A percentile compares a stretch with the other conserved stretches of the same genome.
phyloP scores from a whole-genome alignment of 495 filamentous ascomycete species.

The Penicillium coffeae region DNA sequence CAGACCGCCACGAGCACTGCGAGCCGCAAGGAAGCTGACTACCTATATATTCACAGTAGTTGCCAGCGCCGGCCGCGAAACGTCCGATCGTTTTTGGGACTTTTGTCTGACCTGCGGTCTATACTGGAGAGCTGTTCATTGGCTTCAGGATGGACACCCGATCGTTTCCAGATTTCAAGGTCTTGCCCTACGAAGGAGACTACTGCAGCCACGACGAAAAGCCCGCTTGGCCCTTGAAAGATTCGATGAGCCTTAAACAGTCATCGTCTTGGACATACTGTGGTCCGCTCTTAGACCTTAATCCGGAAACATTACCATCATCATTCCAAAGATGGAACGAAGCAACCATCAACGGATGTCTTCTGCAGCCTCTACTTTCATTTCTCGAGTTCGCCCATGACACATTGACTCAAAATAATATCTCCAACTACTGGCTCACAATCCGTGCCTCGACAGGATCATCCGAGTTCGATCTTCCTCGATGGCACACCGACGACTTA shows the following conservation, averaged over 20 bases:
- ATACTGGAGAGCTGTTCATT: too few species aligned
- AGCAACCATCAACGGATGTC: constrained; percentile 16
- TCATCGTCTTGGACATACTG: constrained; percentile 26
- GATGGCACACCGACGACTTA: constrained; percentile 27
- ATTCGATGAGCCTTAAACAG: constrained; percentile 13
- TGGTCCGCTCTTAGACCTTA: constrained; percentile 18
- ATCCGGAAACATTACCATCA: constrained; percentile 10
- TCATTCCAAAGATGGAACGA: constrained; percentile 24
- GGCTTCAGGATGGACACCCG: constrained; percentile 6
- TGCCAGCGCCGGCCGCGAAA: too few species aligned
- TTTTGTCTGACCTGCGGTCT: neutral
- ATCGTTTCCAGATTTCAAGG: constrained; percentile 10
- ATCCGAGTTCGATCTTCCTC: constrained; percentile 16
- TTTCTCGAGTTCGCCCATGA: constrained; percentile 20
- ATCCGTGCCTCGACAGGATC: constrained; percentile 16
- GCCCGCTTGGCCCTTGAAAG: neutral
- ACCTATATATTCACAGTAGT: too few species aligned
- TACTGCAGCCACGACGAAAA: constrained; percentile 2
- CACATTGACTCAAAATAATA: constrained; percentile 13
- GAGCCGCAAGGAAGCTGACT: neutral
- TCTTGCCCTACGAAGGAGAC: constrained; percentile 2
- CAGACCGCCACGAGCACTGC: neutral
- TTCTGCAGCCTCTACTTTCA: constrained; percentile 13
- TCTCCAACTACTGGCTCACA: constrained; percentile 24
- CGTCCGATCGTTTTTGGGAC: too few species aligned